phyloP scores from a whole-genome alignment of 345 rosid species.

The Cardamine occulta region DNA sequence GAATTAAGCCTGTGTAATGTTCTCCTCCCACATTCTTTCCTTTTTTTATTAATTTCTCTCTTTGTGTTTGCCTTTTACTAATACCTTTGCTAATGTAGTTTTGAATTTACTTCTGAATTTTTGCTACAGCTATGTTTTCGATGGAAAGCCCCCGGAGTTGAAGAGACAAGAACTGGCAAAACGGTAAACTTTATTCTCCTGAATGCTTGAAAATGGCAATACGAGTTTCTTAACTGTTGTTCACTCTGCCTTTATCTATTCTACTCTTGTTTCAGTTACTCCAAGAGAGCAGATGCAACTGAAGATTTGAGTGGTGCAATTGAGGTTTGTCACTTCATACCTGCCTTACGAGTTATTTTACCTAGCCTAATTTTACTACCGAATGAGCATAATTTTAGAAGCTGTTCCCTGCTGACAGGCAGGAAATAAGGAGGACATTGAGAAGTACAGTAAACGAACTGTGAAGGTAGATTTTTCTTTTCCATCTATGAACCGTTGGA shows the following conservation, averaged over 20 bases:
- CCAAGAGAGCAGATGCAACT: constrained; percentile 83
- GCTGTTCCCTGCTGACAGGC: constrained; percentile 42
- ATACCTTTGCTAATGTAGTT: neutral
- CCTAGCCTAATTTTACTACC: neutral
- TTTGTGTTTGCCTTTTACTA: neutral
- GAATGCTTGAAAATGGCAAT: neutral
- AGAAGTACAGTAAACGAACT: constrained; percentile 90
- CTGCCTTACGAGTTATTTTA: neutral
- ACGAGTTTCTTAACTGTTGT: neutral
- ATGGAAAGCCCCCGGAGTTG: constrained; percentile 87
- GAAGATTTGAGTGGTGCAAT: constrained; percentile 66
- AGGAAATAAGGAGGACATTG: constrained; percentile 88
- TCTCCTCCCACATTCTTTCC: constrained; percentile 19
- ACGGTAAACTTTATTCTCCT: constrained; percentile 52
- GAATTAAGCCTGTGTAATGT: constrained; percentile 90
- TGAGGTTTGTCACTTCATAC: constrained; percentile 53
- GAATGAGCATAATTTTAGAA: neutral
- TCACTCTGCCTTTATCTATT: neutral
- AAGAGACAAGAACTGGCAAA: constrained; percentile 87
- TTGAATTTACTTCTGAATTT: constrained; percentile 9
- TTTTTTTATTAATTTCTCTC: constrained; percentile 7
- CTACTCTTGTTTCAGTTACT: constrained; percentile 54
- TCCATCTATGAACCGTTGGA: neutral
- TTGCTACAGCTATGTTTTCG: constrained; percentile 76
- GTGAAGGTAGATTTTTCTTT: constrained; percentile 61